These are phyloP conservation scores for Pestalotiopsis sp. DNA, from an alignment of 2,329 filamentous ascomycete species.

Conservation along the genomic window DNA sequence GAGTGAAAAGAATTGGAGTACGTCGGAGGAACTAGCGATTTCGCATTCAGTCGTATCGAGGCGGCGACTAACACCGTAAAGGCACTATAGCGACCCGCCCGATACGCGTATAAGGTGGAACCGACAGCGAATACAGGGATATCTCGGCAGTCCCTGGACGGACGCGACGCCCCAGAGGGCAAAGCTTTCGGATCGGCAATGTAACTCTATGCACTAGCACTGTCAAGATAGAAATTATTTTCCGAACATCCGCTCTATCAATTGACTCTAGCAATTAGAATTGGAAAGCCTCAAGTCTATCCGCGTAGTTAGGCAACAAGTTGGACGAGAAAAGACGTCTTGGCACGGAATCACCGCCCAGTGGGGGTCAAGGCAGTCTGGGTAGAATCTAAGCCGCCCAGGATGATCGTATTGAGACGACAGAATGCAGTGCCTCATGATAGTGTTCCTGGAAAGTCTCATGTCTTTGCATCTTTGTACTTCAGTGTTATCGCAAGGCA, in stretches of 20 bases:
- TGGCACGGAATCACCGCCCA: neutral
- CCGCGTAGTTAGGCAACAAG: neutral
- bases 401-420: neutral
- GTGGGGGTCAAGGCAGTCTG: neutral
- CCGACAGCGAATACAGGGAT: neutral
- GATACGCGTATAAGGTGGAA: neutral
- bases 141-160: neutral
- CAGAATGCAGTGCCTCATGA: neutral
- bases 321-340: neutral
- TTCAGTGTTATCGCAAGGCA: neutral
- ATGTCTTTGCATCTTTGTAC: neutral
- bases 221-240: too few relatives aligned
- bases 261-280: neutral
- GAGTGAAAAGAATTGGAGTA: neutral
- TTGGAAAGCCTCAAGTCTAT: neutral
- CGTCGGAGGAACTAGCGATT: neutral
- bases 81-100: neutral
- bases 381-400: neutral
- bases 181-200: too few relatives aligned
- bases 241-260: too few relatives aligned
- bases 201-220: too few relatives aligned
- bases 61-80: neutral
- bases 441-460: neutral
- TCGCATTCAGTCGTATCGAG: neutral
- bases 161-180: neutral